Conservation (phyloP, 1,139 yeast species). For the Suhomyces kunorum region DNA sequence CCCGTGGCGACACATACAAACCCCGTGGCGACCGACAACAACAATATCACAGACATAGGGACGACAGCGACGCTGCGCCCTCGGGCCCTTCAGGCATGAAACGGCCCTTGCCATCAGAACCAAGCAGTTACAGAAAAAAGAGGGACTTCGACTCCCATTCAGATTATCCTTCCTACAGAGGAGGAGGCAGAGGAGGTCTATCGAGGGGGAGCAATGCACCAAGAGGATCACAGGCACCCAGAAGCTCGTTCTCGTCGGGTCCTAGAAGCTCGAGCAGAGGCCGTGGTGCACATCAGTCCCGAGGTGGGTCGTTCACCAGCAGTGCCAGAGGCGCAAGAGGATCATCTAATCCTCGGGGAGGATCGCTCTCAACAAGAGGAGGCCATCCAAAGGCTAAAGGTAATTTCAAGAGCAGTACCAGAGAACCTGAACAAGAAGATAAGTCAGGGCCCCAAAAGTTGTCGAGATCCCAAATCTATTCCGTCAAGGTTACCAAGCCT, state of each 20-base stretch:
- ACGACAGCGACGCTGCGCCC: conserved; percentile 1
- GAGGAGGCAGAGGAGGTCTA: conserved; percentile 9
- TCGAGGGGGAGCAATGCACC: conserved; percentile 1
- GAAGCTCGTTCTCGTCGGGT: conserved; percentile 5
- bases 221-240: conserved; percentile 1
- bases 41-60: conserved; percentile 8
- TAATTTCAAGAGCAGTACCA: conserved; percentile 1
- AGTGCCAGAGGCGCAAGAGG: conserved; percentile 11
- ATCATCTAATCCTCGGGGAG: conserved; percentile 3
- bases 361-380: conserved; percentile 4
- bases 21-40: conserved; percentile 10
- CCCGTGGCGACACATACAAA: conserved; percentile 16
- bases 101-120: conserved; percentile 23
- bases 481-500: conserved; percentile 29
- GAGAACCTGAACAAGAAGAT: conserved; percentile 5
- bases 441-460: conserved; percentile 4
- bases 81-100: conserved; percentile 15
- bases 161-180: conserved; percentile 8
- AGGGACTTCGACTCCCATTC: conserved; percentile 19
- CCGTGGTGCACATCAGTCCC: conserved; percentile 5
- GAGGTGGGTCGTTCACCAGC: conserved; percentile 4
- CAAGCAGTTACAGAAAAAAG: conserved; percentile 21
- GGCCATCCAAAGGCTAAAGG: conserved; percentile 2
- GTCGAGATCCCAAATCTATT: conserved; percentile 34
- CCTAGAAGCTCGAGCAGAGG: conserved; percentile 11